Evolutionary conservation across 441 rosid species (phyloP).

Genomic region (Geranium incanum): DNA sequence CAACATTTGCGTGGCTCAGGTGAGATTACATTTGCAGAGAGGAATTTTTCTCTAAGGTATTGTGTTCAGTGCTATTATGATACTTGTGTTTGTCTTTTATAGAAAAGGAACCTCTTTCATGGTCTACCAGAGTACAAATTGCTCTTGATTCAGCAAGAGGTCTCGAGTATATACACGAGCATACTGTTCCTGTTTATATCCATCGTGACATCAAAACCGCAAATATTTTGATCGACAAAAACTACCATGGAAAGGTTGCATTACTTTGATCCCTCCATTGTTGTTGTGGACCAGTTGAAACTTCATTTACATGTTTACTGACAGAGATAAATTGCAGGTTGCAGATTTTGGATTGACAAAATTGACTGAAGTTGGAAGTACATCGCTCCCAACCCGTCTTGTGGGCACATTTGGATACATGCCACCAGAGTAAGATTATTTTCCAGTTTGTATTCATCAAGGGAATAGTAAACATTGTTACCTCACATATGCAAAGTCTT

Average conservation of each 20-base stretch:
- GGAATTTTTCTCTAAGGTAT: constrained; percentile 4
- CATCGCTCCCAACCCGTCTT: constrained; percentile 61
- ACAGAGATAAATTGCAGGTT: constrained; percentile 42
- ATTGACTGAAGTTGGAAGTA: constrained; percentile 72
- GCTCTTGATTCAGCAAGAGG: constrained; percentile 97
- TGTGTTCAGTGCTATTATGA: constrained; percentile 3
- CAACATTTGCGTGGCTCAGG: constrained; percentile 84
- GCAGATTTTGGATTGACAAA: constrained; percentile 95
- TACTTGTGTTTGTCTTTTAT: constrained; percentile 15
- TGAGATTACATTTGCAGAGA: constrained; percentile 22
- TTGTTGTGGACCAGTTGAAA: background rate
- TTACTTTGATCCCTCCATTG: constrained; percentile 2
- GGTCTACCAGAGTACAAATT: constrained; percentile 83
- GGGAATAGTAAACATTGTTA: background rate
- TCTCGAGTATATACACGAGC: constrained; percentile 92
- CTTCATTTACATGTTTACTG: constrained; percentile 12
- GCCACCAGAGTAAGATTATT: constrained; percentile 81
- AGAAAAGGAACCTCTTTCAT: constrained; percentile 73
- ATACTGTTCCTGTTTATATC: constrained; percentile 90
- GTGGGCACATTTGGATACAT: constrained; percentile 98
- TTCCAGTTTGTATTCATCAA: background rate
- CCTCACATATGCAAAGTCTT: too few species aligned
- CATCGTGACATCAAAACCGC: constrained; percentile 95
- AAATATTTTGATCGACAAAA: constrained; percentile 82
- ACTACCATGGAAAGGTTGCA: constrained; percentile 73